Percentiles rank a stretch among this genome's conserved stretches.
phyloP scores from a whole-genome alignment of 2,329 filamentous ascomycete genomes.

The Phyllosticta citriasiana region DNA sequence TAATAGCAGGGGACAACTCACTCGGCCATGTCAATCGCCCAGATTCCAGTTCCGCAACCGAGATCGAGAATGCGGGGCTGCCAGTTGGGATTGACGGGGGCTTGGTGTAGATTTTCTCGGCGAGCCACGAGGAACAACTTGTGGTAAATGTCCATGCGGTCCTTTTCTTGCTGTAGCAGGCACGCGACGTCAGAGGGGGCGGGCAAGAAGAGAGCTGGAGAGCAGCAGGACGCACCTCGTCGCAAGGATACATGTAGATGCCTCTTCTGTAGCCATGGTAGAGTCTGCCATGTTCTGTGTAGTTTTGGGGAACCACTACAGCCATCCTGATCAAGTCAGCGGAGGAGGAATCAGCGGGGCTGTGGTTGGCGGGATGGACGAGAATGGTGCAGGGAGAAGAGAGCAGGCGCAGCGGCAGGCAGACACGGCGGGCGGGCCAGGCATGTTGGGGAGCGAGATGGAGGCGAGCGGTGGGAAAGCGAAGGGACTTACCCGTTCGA shows the following conservation, averaged over 20 bases:
- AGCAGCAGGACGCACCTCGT: conserved; percentile 46
- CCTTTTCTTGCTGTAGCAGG: conserved; percentile 52
- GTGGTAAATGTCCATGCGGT: conserved; percentile 74
- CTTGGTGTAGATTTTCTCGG: conserved; percentile 37
- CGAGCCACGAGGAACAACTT: conserved; percentile 62
- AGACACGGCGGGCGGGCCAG: background rate
- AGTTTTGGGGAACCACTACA: conserved; percentile 34
- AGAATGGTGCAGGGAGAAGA: background rate
- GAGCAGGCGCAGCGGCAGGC: background rate
- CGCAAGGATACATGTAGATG: conserved; percentile 68
- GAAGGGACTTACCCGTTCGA: conserved; percentile 31
- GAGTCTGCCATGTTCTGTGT: conserved; percentile 55
- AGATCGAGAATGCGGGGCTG: conserved; percentile 50
- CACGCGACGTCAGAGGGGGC: background rate
- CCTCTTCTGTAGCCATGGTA: conserved; percentile 60
- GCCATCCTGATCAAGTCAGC: conserved; percentile 21
- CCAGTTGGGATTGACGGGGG: conserved; percentile 29
- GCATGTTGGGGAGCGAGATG: background rate
- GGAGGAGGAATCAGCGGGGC: background rate
- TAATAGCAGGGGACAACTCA: conserved; percentile 33
- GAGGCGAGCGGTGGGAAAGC: background rate
- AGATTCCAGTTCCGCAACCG: conserved; percentile 83
- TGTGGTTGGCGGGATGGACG: background rate
- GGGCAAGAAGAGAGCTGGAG: background rate
- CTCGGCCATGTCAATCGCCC: conserved; percentile 79